phyloP scores from a whole-genome alignment of 352 stramenopile species.

The Blastocystis sp. region DNA sequence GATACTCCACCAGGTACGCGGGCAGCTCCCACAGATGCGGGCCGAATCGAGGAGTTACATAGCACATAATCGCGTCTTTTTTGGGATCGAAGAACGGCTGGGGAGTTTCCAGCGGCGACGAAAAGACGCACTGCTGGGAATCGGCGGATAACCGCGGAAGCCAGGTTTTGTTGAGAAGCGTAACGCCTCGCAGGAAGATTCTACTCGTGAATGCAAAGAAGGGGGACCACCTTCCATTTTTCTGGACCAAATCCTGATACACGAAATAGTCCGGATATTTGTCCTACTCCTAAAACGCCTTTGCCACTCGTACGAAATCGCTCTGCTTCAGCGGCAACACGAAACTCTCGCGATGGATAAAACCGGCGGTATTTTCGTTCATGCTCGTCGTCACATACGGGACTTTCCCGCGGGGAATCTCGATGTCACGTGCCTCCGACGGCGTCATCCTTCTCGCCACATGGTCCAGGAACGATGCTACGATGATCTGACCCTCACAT shows the following conservation, averaged over 20 bases:
- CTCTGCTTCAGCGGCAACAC: conserved; percentile 56
- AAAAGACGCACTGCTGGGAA: conserved; percentile 68
- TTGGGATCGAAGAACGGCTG: conserved; percentile 67
- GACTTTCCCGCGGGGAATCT: conserved; percentile 39
- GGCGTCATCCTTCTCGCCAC: conserved; percentile 71
- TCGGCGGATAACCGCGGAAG: conserved; percentile 68
- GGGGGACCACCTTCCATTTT: conserved; percentile 24
- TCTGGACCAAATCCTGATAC: conserved; percentile 70
- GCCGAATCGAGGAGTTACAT: conserved; percentile 70
- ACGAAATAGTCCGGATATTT: conserved; percentile 70
- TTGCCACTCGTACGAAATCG: conserved; percentile 37
- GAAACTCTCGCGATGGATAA: conserved; percentile 71
- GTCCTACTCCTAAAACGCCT: conserved; percentile 29
- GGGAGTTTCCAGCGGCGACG: conserved; percentile 59
- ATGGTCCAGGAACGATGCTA: conserved; percentile 70
- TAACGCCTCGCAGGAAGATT: conserved; percentile 71
- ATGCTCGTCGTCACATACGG: conserved; percentile 71
- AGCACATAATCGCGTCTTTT: conserved; percentile 70
- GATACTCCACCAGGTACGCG: conserved; percentile 22
- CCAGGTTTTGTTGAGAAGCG: conserved; percentile 69
- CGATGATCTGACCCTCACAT: conserved; percentile 41
- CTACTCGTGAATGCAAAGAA: neutral
- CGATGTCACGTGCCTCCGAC: conserved; percentile 66
- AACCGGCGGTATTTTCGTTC: conserved; percentile 65
- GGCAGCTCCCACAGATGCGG: conserved; percentile 70